phyloP scores from a whole-genome alignment of 345 rosid species.

The Abelmoschus esculentus region DNA sequence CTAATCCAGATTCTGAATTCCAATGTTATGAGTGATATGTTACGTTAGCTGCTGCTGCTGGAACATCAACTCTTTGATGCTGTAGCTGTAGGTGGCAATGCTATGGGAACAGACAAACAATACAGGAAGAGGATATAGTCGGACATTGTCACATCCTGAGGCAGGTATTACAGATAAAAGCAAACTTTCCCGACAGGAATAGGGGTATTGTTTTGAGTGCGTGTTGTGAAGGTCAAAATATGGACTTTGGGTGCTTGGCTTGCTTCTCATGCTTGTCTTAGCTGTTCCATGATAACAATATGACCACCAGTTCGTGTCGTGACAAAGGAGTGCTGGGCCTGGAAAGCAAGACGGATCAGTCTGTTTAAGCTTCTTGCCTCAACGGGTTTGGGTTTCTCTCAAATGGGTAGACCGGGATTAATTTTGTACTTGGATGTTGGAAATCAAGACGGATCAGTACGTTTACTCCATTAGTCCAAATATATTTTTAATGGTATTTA shows the following conservation, averaged over 20 bases:
- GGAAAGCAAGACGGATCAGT: background rate
- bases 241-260: too few species aligned
- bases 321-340: background rate
- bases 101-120: background rate
- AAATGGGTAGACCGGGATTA: too few species aligned
- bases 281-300: slow-evolving; percentile 40
- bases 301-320: slow-evolving; percentile 15
- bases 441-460: too few species aligned
- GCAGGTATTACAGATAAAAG: slow-evolving; percentile 13
- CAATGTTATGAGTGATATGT: background rate
- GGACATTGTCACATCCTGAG: slow-evolving; percentile 31
- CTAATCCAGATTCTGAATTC: background rate
- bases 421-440: too few species aligned
- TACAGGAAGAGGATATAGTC: slow-evolving; percentile 8
- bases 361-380: slow-evolving; percentile 8
- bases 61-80: background rate
- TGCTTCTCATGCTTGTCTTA: slow-evolving; percentile 31
- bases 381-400: background rate
- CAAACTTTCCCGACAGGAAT: slow-evolving; percentile 27
- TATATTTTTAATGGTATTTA: too few species aligned
- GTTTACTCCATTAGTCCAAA: too few species aligned
- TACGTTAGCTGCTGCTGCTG: background rate
- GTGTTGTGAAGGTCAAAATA: slow-evolving; percentile 19
- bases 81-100: slow-evolving; percentile 1
- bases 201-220: slow-evolving; percentile 20